Percentiles rank a stretch among this genome's conserved stretches.
Conservation (phyloP, 2,329 filamentous ascomycete species). For the Fusarium papillatum region DNA sequence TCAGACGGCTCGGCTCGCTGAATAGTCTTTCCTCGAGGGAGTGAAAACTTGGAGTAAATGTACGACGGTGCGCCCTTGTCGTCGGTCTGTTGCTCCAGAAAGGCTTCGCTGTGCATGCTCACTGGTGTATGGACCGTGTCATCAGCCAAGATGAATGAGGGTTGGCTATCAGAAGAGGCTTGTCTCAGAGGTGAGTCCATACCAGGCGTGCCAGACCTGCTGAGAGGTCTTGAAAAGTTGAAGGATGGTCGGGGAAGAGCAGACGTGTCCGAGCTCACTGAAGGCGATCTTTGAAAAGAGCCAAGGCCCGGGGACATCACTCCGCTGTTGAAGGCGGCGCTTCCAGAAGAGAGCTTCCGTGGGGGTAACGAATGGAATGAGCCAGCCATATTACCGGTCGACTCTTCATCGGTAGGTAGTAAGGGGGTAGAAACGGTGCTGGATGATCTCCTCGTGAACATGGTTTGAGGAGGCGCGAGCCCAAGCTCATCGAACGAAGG, state of each 20-base stretch:
- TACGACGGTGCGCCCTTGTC: constrained; percentile 77
- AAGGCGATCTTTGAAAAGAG: constrained; percentile 82
- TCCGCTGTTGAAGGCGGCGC: constrained; percentile 59
- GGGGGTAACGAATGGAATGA: constrained; percentile 74
- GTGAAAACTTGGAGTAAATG: constrained; percentile 85
- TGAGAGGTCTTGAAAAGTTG: constrained; percentile 95
- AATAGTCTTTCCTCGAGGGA: constrained; percentile 86
- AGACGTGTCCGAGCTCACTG: constrained; percentile 86
- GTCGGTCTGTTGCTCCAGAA: constrained; percentile 66
- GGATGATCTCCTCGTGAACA: constrained; percentile 66
- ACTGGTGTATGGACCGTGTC: constrained; percentile 78
- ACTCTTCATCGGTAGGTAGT: constrained; percentile 80
- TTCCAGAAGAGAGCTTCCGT: constrained; percentile 85
- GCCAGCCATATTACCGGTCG: constrained; percentile 63
- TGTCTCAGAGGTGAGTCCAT: constrained; percentile 72
- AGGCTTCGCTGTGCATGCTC: constrained; percentile 80
- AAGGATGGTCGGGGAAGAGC: constrained; percentile 81
- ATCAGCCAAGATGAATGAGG: constrained; percentile 73
- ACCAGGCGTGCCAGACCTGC: constrained; percentile 74
- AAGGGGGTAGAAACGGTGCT: constrained; percentile 74
- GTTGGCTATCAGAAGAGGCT: constrained; percentile 76
- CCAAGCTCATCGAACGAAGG: constrained; percentile 64
- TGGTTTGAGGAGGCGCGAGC: constrained; percentile 63
- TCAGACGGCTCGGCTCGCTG: constrained; percentile 77
- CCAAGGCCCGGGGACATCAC: constrained; percentile 70